phyloP scores from a whole-genome alignment of 257 asterid species.

The Solanum bulbocastanum region DNA sequence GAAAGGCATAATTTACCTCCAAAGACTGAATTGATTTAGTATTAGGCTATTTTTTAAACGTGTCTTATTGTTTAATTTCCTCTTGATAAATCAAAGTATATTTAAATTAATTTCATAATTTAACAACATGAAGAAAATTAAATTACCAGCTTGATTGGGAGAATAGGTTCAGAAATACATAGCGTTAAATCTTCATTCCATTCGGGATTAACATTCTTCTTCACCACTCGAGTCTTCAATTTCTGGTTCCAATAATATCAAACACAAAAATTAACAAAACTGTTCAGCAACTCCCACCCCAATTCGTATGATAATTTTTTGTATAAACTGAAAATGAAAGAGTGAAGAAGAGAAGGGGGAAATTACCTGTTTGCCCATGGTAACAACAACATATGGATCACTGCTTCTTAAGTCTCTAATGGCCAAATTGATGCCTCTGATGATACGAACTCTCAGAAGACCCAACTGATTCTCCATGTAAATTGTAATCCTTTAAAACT shows the following conservation, averaged over 20 bases:
- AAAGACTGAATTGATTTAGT: neutral
- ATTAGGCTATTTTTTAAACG: neutral
- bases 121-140: neutral
- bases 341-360: neutral
- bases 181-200: slow-evolving; percentile 79
- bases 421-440: slow-evolving; percentile 15
- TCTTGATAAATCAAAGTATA: neutral
- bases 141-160: slow-evolving; percentile 55
- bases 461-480: slow-evolving; percentile 18
- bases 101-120: neutral
- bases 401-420: slow-evolving; percentile 7
- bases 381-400: slow-evolving; percentile 27
- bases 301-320: neutral
- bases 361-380: slow-evolving; percentile 57
- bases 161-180: slow-evolving; percentile 38
- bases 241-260: slow-evolving; percentile 25
- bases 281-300: neutral
- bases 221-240: slow-evolving; percentile 65
- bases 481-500: neutral
- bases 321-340: neutral
- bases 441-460: slow-evolving; percentile 5
- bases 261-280: neutral
- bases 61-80: neutral
- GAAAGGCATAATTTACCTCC: neutral
- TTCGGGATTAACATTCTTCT: slow-evolving; percentile 57